Conservation (phyloP, 2,329 filamentous ascomycete genomes). For the Aureobasidium sp. region DNA sequence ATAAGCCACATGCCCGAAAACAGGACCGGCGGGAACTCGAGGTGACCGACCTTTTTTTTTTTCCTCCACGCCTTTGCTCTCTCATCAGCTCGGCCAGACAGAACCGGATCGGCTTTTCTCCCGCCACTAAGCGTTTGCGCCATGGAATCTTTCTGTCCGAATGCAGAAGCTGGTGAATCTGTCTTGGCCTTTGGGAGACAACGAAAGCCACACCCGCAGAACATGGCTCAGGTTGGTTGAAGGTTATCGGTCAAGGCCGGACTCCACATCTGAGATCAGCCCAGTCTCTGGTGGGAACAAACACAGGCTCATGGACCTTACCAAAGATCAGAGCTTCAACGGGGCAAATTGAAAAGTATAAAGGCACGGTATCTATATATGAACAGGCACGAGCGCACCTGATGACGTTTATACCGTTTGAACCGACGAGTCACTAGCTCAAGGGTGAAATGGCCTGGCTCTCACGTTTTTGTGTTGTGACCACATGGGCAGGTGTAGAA, state of each 20-base stretch:
- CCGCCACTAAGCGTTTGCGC: background rate
- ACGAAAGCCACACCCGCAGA: constrained; percentile 6
- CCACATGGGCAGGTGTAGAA: constrained; percentile 2
- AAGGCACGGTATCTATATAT: background rate
- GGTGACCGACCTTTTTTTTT: background rate
- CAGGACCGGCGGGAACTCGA: background rate
- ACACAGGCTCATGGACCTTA: background rate
- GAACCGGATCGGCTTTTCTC: background rate
- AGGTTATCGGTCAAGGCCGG: constrained; percentile 1
- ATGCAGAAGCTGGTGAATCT: background rate
- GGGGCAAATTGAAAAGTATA: background rate
- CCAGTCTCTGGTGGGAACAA: background rate
- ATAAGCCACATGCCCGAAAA: constrained; percentile 8
- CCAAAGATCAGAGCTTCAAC: background rate
- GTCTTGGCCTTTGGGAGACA: background rate
- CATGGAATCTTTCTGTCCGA: background rate
- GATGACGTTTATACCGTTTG: background rate
- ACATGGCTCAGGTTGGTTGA: constrained; percentile 2
- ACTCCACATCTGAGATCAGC: background rate
- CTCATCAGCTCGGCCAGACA: background rate
- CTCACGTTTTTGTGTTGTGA: background rate
- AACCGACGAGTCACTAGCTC: background rate
- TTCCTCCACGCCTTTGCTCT: background rate
- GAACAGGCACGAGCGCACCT: background rate
- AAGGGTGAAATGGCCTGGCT: background rate